phyloP scores from a whole-genome alignment of 1,139 yeast species.

The Insectozyma bohioensis region DNA sequence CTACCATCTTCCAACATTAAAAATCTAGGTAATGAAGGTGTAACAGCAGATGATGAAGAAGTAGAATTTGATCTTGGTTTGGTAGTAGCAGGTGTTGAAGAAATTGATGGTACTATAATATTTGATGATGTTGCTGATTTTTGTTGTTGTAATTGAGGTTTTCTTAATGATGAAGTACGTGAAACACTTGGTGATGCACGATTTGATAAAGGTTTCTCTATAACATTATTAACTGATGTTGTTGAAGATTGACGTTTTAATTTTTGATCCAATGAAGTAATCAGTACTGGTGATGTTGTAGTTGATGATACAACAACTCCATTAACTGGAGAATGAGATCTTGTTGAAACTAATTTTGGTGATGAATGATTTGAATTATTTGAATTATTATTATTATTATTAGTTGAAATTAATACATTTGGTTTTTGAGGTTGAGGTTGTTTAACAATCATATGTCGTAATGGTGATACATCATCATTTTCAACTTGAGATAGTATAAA shows the following conservation, averaged over 20 bases:
- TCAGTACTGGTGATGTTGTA: slow-evolving; percentile 18
- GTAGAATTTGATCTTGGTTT: slow-evolving; percentile 9
- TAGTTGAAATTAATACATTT: neutral
- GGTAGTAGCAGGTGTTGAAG: slow-evolving; percentile 9
- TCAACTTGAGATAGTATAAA: slow-evolving; percentile 18
- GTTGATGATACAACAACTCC: slow-evolving; percentile 10
- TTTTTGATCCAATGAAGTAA: slow-evolving; percentile 15
- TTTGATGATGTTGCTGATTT: slow-evolving; percentile 5
- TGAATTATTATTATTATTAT: slow-evolving; percentile 1
- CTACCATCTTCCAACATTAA: slow-evolving; percentile 59
- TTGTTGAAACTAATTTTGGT: slow-evolving; percentile 16
- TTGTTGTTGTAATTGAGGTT: slow-evolving; percentile 2
- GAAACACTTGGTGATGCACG: slow-evolving; percentile 13
- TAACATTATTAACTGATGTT: neutral
- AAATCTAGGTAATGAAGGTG: slow-evolving; percentile 43
- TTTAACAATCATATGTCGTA: slow-evolving; percentile 16
- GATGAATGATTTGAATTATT: slow-evolving; percentile 14
- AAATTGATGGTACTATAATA: slow-evolving; percentile 2
- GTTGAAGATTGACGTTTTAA: slow-evolving; percentile 8
- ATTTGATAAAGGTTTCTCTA: slow-evolving; percentile 4
- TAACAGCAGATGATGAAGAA: slow-evolving; percentile 3
- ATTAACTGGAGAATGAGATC: slow-evolving; percentile 16
- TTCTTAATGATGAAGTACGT: slow-evolving; percentile 11
- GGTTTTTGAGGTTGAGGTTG: slow-evolving; percentile 10
- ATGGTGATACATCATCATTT: slow-evolving; percentile 21